phyloP scores from a whole-genome alignment of 805 yeast genomes.

The Peterozyma toletana region DNA sequence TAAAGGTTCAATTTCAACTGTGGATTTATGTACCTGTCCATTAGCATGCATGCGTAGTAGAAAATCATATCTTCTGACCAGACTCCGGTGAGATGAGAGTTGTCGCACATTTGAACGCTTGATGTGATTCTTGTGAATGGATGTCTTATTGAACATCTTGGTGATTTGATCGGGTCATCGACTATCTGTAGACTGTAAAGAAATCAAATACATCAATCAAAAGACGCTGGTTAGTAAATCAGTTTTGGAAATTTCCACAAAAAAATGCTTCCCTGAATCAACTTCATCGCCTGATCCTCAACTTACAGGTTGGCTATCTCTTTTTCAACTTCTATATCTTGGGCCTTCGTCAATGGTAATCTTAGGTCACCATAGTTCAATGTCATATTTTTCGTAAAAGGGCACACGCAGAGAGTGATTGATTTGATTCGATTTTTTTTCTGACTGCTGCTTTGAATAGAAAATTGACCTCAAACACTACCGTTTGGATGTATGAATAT shows the following conservation, averaged over 20 bases:
- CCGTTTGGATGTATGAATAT: no score
- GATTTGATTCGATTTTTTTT: no score
- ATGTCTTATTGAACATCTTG: constrained; percentile 1
- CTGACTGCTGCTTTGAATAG: no score
- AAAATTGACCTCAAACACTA: no score
- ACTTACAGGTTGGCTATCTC: neutral
- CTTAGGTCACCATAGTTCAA: no score
- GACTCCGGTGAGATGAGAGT: neutral
- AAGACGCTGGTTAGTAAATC: no score
- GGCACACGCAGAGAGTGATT: no score
- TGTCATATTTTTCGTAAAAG: no score
- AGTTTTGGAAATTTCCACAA: neutral
- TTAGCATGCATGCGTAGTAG: constrained; percentile 3
- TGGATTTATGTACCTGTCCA: constrained; percentile 3
- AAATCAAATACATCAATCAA: no score
- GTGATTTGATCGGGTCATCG: constrained; percentile 2
- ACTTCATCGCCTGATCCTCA: neutral
- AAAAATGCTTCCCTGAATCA: neutral
- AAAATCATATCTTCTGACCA: constrained; percentile 7
- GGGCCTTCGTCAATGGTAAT: neutral
- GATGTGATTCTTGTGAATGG: constrained; percentile 2
- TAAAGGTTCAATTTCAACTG: constrained; percentile 1
- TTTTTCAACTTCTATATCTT: neutral
- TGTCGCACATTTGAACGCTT: neutral
- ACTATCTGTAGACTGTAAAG: neutral